phyloP scores from a whole-genome alignment of 2,329 filamentous ascomycete genomes.

The Xylaria hypoxylon region DNA sequence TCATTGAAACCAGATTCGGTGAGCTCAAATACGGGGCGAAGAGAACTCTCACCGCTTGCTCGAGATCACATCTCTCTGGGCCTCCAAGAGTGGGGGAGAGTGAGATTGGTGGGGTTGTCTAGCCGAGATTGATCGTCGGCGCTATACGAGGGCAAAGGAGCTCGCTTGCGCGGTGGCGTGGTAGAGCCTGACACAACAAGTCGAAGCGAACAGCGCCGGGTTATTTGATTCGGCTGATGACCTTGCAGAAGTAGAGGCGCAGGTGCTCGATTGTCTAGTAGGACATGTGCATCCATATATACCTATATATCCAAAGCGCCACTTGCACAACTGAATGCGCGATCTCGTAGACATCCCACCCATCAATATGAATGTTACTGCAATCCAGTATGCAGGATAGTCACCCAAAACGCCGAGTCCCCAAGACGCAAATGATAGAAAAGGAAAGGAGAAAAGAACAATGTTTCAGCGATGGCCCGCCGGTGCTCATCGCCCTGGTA shows the following conservation, averaged over 20 bases:
- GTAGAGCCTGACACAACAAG: background rate
- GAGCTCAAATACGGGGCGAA: background rate
- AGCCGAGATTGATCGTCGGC: background rate
- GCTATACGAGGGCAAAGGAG: background rate
- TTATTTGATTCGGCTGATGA: background rate
- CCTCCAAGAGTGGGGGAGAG: background rate
- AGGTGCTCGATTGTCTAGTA: conserved; percentile 28
- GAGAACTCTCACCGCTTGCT: background rate
- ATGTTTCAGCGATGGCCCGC: conserved; percentile 20
- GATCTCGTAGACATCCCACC: conserved; percentile 6
- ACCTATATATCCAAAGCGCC: conserved; percentile 23
- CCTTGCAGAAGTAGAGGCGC: background rate
- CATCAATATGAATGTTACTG: conserved; percentile 11
- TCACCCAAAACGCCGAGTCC: conserved; percentile 26
- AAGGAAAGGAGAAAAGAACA: conserved; percentile 9
- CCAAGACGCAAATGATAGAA: background rate
- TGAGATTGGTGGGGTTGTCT: background rate
- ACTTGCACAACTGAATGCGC: conserved; percentile 14
- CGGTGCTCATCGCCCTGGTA: conserved; percentile 25
- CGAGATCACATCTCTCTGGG: background rate
- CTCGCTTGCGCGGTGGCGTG: background rate
- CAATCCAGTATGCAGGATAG: conserved; percentile 27
- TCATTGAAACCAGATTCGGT: background rate
- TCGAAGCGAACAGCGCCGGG: background rate
- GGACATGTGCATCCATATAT: conserved; percentile 33